Conservation (phyloP, 78 protist genomes). For the Dictyostelium brefeldianum region DNA sequence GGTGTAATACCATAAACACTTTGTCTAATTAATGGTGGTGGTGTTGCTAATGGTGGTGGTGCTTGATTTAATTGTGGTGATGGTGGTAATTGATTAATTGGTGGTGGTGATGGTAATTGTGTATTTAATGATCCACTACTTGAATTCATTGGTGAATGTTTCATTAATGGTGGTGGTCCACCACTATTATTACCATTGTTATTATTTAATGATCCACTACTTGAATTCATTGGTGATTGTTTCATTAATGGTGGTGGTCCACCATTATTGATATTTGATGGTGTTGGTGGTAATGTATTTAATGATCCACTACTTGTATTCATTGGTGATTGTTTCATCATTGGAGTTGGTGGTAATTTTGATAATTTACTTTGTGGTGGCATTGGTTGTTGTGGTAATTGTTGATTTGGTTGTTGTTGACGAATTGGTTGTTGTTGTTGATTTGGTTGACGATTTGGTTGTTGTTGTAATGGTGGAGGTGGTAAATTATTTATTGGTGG, state of each 20-base stretch:
- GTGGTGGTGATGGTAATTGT: background rate
- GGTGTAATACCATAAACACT: conserved; percentile 1
- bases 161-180: background rate
- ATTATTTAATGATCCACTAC: background rate
- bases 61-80: background rate
- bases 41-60: background rate
- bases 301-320: background rate
- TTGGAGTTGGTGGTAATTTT: background rate
- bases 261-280: background rate
- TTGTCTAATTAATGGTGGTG: background rate
- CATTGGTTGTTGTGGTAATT: background rate
- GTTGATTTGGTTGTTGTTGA: background rate
- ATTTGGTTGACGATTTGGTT: background rate
- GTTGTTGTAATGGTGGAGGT: conserved; percentile 7
- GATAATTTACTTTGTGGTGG: background rate
- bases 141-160: background rate
- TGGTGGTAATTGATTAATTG: background rate
- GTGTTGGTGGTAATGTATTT: background rate
- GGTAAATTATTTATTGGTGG: conserved; percentile 4
- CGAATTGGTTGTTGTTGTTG: background rate
- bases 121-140: background rate
- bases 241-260: conserved; percentile 3
- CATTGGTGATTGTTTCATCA: background rate
- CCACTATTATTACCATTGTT: background rate
- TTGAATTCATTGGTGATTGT: background rate